Percentiles rank a stretch among this genome's conserved stretches.
These are phyloP conservation scores for Jamesozyma hellenica DNA, from an alignment of 805 yeast genomes.

Conservation along the genomic window DNA sequence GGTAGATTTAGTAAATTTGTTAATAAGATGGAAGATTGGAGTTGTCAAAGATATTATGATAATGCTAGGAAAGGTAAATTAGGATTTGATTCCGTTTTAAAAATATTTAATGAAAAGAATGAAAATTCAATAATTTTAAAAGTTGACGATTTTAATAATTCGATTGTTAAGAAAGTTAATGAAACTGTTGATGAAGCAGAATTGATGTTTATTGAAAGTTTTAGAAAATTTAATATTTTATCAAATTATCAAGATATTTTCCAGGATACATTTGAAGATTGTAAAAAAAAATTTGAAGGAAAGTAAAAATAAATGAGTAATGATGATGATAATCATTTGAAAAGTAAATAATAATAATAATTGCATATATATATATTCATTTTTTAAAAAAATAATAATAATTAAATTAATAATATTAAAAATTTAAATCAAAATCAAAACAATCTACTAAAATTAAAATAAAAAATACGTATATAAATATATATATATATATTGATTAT, in stretches of 20 bases:
- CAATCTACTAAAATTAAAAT: background rate
- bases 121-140: constrained; percentile 3
- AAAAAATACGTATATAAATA: constrained; percentile 1
- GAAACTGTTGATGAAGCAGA: constrained; percentile 27
- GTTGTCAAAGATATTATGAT: constrained; percentile 76
- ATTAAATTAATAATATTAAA: too few relatives aligned
- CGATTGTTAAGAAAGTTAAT: constrained; percentile 21
- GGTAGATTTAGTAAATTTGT: constrained; percentile 61
- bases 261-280: constrained; percentile 6
- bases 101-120: constrained; percentile 29
- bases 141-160: constrained; percentile 24
- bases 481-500: constrained; percentile 1
- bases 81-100: constrained; percentile 78
- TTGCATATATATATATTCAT: background rate
- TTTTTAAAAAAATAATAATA: too few relatives aligned
- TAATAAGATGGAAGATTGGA: constrained; percentile 85
- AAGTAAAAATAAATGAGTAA: too few relatives aligned
- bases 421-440: too few relatives aligned
- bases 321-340: background rate
- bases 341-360: background rate
- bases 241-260: constrained; percentile 11
- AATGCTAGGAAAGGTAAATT: constrained; percentile 73
- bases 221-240: constrained; percentile 12
- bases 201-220: constrained; percentile 20
- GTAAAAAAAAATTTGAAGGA: background rate